Evolutionary conservation across 2,329 filamentous ascomycete genomes (phyloP).

Genomic region (Calonectria fujianensis): DNA sequence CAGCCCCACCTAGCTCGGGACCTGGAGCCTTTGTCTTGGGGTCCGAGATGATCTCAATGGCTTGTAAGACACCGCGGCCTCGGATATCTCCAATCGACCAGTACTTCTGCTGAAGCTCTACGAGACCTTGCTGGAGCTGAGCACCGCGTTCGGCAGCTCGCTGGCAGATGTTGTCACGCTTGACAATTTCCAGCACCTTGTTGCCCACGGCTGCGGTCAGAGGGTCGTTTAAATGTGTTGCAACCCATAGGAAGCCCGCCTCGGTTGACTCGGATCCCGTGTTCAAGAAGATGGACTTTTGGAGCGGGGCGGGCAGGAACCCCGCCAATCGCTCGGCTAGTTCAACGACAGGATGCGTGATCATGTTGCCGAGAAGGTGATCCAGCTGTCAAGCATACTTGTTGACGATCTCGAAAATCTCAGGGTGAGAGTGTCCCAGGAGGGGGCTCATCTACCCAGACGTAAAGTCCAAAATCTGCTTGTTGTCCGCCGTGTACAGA

Average conservation of each 20-base stretch:
- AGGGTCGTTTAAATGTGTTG: constrained; percentile 74
- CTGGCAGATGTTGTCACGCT: constrained; percentile 66
- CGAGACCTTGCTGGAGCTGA: constrained; percentile 65
- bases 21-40: constrained; percentile 63
- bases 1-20: constrained; percentile 63
- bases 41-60: constrained; percentile 70
- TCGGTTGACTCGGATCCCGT: constrained; percentile 75
- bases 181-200: constrained; percentile 73
- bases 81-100: constrained; percentile 73
- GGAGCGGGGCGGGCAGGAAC: constrained; percentile 67
- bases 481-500: constrained; percentile 65
- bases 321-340: constrained; percentile 69
- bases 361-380: constrained; percentile 75
- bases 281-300: constrained; percentile 74
- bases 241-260: constrained; percentile 71
- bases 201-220: constrained; percentile 71
- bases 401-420: constrained; percentile 72
- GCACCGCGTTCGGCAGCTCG: constrained; percentile 64
- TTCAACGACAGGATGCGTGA: constrained; percentile 72
- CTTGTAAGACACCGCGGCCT: constrained; percentile 69
- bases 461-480: constrained; percentile 74
- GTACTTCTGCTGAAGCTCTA: constrained; percentile 67
- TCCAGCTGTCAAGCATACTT: constrained; percentile 70
- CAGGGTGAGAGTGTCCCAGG: constrained; percentile 74
- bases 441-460: constrained; percentile 77